Evolutionary conservation across 768 basidiomycete genomes (phyloP).

Genomic region (Kwoniella sp.): DNA sequence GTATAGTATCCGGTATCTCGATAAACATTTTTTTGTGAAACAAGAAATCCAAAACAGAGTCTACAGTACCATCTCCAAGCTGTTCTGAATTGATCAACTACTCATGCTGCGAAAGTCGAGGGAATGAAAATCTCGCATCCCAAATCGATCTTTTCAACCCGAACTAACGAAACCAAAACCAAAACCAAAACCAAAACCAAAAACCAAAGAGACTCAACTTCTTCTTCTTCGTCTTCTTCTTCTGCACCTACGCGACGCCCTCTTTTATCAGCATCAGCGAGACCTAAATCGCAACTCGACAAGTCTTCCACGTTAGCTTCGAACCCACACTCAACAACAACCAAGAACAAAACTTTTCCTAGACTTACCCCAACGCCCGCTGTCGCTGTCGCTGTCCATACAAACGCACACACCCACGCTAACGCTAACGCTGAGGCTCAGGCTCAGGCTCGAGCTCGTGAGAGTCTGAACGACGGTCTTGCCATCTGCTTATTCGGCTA

Average conservation of each 20-base stretch:
- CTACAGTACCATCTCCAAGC: too few species aligned
- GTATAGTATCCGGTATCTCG: too few species aligned
- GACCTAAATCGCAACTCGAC: neutral
- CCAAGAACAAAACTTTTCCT: neutral
- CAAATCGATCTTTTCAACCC: neutral
- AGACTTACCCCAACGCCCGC: neutral
- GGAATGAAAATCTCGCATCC: constrained; percentile 1
- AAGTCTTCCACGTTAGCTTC: neutral
- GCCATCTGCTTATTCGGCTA: constrained; percentile 46
- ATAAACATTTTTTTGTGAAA: too few species aligned
- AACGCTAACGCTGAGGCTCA: too few species aligned
- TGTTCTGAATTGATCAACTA: too few species aligned
- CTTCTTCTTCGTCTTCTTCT: neutral
- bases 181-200: neutral
- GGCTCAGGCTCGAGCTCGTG: too few species aligned
- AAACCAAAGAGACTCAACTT: neutral
- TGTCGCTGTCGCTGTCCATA: too few species aligned
- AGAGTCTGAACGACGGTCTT: constrained; percentile 26
- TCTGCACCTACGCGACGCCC: neutral
- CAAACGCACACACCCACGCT: too few species aligned
- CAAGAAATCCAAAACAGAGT: too few species aligned
- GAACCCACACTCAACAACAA: too few species aligned
- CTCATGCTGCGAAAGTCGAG: neutral
- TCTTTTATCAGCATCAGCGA: neutral
- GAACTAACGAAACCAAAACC: neutral